Evolutionary conservation across 352 stramenopile species (phyloP).

Genomic region (Phytophthora vignae): DNA sequence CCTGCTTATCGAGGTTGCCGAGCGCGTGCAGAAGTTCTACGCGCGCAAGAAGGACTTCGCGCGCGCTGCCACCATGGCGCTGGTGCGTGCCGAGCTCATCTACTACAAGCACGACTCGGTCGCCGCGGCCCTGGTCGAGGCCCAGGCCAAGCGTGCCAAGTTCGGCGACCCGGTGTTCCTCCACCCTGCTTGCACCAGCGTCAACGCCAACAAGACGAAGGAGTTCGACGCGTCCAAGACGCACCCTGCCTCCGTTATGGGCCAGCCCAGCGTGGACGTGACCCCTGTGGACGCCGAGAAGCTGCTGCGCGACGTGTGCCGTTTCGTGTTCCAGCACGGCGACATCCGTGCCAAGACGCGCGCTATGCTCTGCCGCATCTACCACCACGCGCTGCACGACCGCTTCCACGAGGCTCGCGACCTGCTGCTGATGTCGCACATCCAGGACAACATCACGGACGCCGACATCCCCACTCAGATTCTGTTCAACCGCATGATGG

Average conservation of each 20-base stretch:
- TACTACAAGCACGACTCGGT: slow-evolving; percentile 98
- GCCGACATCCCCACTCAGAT: slow-evolving; percentile 97
- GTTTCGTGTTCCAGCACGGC: slow-evolving; percentile 95
- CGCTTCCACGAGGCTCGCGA: slow-evolving; percentile 98
- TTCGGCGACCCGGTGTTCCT: slow-evolving; percentile 88
- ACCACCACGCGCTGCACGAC: slow-evolving; percentile 98
- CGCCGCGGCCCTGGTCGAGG: slow-evolving; percentile 75
- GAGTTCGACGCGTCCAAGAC: slow-evolving; percentile 65
- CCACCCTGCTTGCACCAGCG: slow-evolving; percentile 88
- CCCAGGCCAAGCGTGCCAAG: slow-evolving; percentile 82
- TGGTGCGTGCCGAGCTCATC: slow-evolving; percentile 95
- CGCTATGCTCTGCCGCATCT: slow-evolving; percentile 99
- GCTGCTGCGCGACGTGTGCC: slow-evolving; percentile 90
- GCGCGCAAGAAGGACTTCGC: slow-evolving; percentile 72
- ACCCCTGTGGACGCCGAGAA: slow-evolving; percentile 76
- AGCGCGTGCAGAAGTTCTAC: slow-evolving; percentile 93
- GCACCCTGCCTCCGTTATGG: slow-evolving; percentile 79
- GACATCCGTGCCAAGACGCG: slow-evolving; percentile 94
- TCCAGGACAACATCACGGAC: slow-evolving; percentile 96
- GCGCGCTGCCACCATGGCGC: slow-evolving; percentile 90
- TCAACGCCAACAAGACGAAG: slow-evolving; percentile 48
- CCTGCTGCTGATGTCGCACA: slow-evolving; percentile 98
- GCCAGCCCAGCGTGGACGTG: slow-evolving; percentile 77
- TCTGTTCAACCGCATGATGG: slow-evolving; percentile 97
- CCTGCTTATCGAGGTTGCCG: slow-evolving; percentile 88